phyloP scores from a whole-genome alignment of 495 filamentous ascomycete genomes.

The Friedmanniomyces simplex region DNA sequence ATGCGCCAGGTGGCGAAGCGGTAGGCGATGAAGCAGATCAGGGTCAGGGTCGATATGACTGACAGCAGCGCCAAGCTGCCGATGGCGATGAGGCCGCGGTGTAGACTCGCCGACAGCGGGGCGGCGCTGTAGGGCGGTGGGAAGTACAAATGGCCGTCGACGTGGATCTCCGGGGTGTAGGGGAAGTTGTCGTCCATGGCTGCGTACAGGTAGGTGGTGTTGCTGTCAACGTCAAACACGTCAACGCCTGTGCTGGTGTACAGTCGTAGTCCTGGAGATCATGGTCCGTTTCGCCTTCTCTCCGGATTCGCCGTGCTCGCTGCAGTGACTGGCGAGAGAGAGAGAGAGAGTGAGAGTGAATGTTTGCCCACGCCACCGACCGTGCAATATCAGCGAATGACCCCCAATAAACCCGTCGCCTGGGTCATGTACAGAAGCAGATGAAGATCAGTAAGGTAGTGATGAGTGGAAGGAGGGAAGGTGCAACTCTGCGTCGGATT shows the following conservation, averaged over 20 bases:
- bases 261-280: not conserved
- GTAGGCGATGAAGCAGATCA: constrained; percentile 26
- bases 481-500: no score
- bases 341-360: not conserved
- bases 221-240: not conserved
- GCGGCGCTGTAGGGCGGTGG: constrained; percentile 26
- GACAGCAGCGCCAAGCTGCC: constrained; percentile 26
- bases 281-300: no score
- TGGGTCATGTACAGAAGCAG: no score
- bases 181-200: not conserved
- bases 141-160: constrained; percentile 22
- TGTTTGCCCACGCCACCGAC: not conserved
- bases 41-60: constrained; percentile 21
- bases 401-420: no score
- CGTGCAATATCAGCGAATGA: not conserved
- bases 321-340: not conserved
- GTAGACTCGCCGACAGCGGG: constrained; percentile 19
- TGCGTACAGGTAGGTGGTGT: not conserved
- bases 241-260: not conserved
- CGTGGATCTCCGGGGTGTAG: constrained; percentile 10
- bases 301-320: not conserved
- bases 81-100: constrained; percentile 26
- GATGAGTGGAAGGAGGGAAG: no score
- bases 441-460: no score
- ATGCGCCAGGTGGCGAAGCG: constrained; percentile 28